Base-by-base conservation (phyloP, 257 asterid species). In the Leonotis leonurus region DNA sequence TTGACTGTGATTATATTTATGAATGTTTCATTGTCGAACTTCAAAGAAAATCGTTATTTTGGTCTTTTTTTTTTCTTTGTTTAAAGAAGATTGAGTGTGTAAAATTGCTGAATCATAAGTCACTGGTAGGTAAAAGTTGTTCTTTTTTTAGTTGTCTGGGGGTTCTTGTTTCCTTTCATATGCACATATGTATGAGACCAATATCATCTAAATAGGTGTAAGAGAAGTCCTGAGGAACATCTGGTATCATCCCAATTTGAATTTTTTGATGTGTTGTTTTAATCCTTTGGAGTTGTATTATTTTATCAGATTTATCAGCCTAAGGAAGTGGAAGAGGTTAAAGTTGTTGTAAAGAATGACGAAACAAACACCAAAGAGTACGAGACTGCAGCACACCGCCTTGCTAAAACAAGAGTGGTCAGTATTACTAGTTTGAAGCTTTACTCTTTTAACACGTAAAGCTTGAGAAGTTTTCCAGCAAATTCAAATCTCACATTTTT, bases 381-480 rank as follows among this genome's bases (percentile, higher is more conserved):
- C 65, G 87, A 81, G 68, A 69, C 86, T 53, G 95, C 97, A 60
- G 97, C 95, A 8, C 81, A 75, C 33, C 96, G 95, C 68, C 95
- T 92, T 62, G 81, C 83, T 58, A 84, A 62, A 46, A 56, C 90
- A 44, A 80, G 64, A 70, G 43, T 92, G 97, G 98, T 91, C 37
- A 9, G 95, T 78, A 29, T 55, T 55, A 64, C 41, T 24, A 22
- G 11, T 39, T 56, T 76, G 58, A 60, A 69, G 58, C 63, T 71
- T 56, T 61, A 69, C 27, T 24, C 37, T 53, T 49, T 63, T 17
- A 8, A 45, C 64, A 35, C 43, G 60, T 50, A 57, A 53, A 22
- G 35, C 45, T 48, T 60, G 60, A 11, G 35, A 49, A 48, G n/a
- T 43, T 41, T 65, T 32, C 9, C 50, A 44, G 60, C 36, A 55